These are phyloP conservation scores for Fomitopsis serialis DNA, from an alignment of 768 basidiomycete genomes.

Conservation along the genomic window DNA sequence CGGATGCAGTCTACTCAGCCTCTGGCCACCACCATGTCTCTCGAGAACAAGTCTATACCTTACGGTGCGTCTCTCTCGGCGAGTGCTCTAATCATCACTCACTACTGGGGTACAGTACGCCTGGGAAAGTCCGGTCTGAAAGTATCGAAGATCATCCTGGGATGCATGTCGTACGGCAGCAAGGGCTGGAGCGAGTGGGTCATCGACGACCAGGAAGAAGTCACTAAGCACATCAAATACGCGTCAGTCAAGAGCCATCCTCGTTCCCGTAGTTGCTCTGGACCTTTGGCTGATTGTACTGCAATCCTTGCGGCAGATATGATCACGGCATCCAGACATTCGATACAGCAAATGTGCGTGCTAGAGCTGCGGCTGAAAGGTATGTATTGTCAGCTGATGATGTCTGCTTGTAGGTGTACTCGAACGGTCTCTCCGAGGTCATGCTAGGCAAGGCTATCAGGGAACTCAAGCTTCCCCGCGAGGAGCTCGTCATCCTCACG, in stretches of 20 bases:
- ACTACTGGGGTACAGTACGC: conserved; percentile 21
- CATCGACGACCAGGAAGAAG: conserved; percentile 27
- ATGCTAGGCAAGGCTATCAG: conserved; percentile 40
- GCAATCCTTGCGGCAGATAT: conserved; percentile 20
- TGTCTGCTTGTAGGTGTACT: conserved; percentile 19
- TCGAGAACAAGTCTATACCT: too few relatives aligned
- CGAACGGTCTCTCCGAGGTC: conserved; percentile 30
- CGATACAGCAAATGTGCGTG: conserved; percentile 24
- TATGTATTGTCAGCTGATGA: conserved; percentile 5
- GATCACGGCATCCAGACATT: conserved; percentile 33
- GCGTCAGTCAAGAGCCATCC: conserved; percentile 26
- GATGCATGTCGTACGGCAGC: conserved; percentile 14
- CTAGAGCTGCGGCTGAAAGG: neutral
- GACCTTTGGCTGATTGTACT: neutral
- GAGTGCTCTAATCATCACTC: too few relatives aligned
- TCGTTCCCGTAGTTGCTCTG: neutral
- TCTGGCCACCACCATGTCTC: too few relatives aligned
- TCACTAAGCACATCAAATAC: conserved; percentile 31
- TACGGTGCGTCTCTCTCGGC: too few relatives aligned
- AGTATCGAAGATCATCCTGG: conserved; percentile 32
- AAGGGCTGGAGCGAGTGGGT: neutral
- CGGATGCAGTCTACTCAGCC: too few relatives aligned
- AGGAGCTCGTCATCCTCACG: conserved; percentile 42
- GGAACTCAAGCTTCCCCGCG: conserved; percentile 33
- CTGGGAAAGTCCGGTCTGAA: conserved; percentile 40